Evolutionary conservation across 257 asterid species (phyloP).

Genomic region (Handroanthus guayacan): DNA sequence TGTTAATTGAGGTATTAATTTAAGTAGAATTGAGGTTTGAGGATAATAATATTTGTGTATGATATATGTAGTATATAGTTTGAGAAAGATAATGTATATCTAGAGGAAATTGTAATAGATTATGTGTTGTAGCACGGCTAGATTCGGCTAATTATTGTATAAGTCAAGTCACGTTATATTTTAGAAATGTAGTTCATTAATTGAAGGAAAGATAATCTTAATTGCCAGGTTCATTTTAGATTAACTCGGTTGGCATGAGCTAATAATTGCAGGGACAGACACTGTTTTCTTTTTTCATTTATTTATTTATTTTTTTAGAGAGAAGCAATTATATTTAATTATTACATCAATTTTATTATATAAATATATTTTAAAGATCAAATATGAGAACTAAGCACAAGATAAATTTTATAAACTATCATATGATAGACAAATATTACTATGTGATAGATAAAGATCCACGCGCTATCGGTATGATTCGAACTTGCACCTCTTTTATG

Average conservation of each 20-base stretch:
- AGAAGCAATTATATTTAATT: too few species aligned
- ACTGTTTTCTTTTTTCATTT: too few species aligned
- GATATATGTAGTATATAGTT: background rate
- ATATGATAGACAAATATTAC: too few species aligned
- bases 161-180: conserved; percentile 20
- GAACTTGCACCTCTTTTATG: too few species aligned
- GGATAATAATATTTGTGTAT: background rate
- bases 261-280: background rate
- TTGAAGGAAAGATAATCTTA: conserved; percentile 31
- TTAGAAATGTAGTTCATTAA: conserved; percentile 16
- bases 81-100: conserved; percentile 26
- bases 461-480: too few species aligned
- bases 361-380: too few species aligned
- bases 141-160: background rate
- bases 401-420: too few species aligned
- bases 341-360: too few species aligned
- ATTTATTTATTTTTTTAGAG: too few species aligned
- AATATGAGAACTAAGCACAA: too few species aligned
- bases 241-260: conserved; percentile 6
- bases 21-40: background rate
- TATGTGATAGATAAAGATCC: too few species aligned
- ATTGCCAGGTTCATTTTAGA: conserved; percentile 10
- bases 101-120: background rate
- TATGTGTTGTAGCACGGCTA: background rate
- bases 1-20: background rate